A percentile compares a stretch with the other conserved stretches of the same genome.
phyloP scores from a whole-genome alignment of 116 monocot genomes.

The Cymodocea nodosa region DNA sequence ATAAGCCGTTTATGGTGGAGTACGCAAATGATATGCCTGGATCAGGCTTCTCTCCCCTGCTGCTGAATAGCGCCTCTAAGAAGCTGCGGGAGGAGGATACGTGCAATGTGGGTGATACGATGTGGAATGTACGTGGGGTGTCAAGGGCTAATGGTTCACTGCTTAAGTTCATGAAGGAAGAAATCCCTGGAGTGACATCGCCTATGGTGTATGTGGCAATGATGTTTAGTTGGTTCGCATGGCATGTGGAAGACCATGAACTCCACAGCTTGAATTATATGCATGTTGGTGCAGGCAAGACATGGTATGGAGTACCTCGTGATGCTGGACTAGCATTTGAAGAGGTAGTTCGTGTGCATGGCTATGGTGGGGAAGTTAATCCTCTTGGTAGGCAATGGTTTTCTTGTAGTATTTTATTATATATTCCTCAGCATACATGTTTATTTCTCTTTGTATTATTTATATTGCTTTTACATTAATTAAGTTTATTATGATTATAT shows the following conservation, averaged over 20 bases:
- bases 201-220: slow-evolving; percentile 92
- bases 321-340: slow-evolving; percentile 80
- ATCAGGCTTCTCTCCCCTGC: slow-evolving; percentile 48
- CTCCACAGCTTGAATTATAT: slow-evolving; percentile 91
- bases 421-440: background rate
- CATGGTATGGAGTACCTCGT: slow-evolving; percentile 97
- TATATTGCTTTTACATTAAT: no score
- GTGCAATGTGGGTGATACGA: slow-evolving; percentile 67
- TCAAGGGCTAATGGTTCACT: slow-evolving; percentile 65
- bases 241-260: slow-evolving; percentile 99
- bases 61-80: slow-evolving; percentile 1
- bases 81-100: slow-evolving; percentile 28
- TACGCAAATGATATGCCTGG: slow-evolving; percentile 99
- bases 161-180: slow-evolving; percentile 86
- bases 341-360: slow-evolving; percentile 76
- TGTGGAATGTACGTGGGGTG: slow-evolving; percentile 92
- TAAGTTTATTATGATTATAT: no score
- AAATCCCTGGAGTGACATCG: slow-evolving; percentile 86
- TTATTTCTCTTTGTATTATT: background rate
- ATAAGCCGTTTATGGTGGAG: slow-evolving; percentile 75
- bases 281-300: slow-evolving; percentile 80
- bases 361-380: slow-evolving; percentile 81
- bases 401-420: background rate
- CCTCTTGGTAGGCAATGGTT: slow-evolving; percentile 51
- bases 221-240: slow-evolving; percentile 99